phyloP scores from a whole-genome alignment of 1,284 basidiomycete genomes.

The Ustilago crameri region DNA sequence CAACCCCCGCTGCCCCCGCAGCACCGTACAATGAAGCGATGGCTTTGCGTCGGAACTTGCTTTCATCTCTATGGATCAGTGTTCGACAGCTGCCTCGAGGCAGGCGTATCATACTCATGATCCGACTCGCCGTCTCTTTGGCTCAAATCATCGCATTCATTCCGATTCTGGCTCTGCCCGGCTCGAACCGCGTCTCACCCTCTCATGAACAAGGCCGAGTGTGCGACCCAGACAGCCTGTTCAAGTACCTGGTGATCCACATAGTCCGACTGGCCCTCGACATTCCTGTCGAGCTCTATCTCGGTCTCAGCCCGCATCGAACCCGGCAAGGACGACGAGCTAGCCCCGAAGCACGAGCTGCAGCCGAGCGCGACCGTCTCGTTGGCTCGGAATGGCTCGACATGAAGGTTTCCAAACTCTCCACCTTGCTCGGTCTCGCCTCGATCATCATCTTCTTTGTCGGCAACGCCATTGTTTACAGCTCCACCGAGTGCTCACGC shows the following conservation, averaged over 20 bases:
- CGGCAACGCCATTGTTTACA: constrained; percentile 60
- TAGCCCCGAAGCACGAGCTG: constrained; percentile 38
- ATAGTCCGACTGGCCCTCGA: constrained; percentile 42
- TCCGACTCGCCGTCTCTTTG: constrained; percentile 28
- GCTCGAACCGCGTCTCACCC: constrained; percentile 23
- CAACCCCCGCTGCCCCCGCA: no score
- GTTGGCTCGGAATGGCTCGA: constrained; percentile 53
- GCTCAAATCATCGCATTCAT: constrained; percentile 46
- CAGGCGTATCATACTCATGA: constrained; percentile 35
- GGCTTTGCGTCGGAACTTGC: constrained; percentile 43
- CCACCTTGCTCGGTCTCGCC: constrained; percentile 51
- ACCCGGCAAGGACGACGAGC: constrained; percentile 39
- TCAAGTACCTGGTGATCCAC: constrained; percentile 58
- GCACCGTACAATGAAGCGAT: constrained; percentile 45
- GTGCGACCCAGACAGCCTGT: constrained; percentile 52
- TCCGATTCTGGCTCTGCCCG: constrained; percentile 31
- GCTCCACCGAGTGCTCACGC: constrained; percentile 50
- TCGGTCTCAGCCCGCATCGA: constrained; percentile 56
- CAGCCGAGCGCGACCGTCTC: constrained; percentile 45
- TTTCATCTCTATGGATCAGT: constrained; percentile 34
- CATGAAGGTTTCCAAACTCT: constrained; percentile 38
- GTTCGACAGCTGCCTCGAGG: constrained; percentile 39
- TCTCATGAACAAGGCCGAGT: constrained; percentile 22
- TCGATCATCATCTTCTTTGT: constrained; percentile 56
- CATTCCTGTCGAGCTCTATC: constrained; percentile 57